These are phyloP conservation scores for Mycogone perniciosa DNA, from an alignment of 2,329 filamentous ascomycete species.

Conservation along the genomic window DNA sequence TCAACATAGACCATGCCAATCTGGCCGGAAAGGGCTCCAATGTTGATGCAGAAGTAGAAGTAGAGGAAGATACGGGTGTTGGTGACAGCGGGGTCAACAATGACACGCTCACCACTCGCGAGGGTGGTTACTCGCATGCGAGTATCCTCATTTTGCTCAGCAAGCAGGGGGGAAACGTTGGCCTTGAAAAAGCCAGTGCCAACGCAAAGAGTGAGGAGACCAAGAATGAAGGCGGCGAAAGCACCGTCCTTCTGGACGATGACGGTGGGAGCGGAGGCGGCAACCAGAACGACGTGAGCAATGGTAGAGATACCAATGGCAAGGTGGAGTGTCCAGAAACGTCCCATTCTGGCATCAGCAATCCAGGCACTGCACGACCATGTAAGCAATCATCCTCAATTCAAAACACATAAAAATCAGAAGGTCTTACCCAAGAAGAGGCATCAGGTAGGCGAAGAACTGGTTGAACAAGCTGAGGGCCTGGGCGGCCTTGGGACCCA, in stretches of 20 bases:
- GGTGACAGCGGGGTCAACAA: slow-evolving; percentile 64
- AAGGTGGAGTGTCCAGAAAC: slow-evolving; percentile 66
- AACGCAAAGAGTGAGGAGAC: slow-evolving; percentile 47
- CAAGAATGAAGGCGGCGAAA: slow-evolving; percentile 63
- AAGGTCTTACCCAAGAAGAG: slow-evolving; percentile 43
- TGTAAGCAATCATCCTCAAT: neutral
- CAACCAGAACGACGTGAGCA: slow-evolving; percentile 60
- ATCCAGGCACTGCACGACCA: slow-evolving; percentile 37
- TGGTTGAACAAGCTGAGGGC: slow-evolving; percentile 47
- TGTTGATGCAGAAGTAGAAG: slow-evolving; percentile 52
- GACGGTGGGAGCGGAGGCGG: slow-evolving; percentile 57
- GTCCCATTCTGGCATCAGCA: slow-evolving; percentile 65
- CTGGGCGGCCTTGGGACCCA: slow-evolving; percentile 51
- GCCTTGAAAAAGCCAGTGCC: slow-evolving; percentile 78
- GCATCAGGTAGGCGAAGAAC: slow-evolving; percentile 58
- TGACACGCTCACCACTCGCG: slow-evolving; percentile 57
- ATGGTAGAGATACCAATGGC: slow-evolving; percentile 59
- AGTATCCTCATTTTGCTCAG: slow-evolving; percentile 60
- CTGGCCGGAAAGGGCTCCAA: slow-evolving; percentile 54
- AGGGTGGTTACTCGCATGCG: slow-evolving; percentile 49
- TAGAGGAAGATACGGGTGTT: slow-evolving; percentile 63
- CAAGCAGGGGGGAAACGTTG: slow-evolving; percentile 67
- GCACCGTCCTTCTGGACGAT: slow-evolving; percentile 52
- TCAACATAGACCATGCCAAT: slow-evolving; percentile 64
- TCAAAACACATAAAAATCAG: neutral